These are phyloP conservation scores for Pyrus bretschneideri DNA, from an alignment of 306 rosid species.

Conservation along the genomic window DNA sequence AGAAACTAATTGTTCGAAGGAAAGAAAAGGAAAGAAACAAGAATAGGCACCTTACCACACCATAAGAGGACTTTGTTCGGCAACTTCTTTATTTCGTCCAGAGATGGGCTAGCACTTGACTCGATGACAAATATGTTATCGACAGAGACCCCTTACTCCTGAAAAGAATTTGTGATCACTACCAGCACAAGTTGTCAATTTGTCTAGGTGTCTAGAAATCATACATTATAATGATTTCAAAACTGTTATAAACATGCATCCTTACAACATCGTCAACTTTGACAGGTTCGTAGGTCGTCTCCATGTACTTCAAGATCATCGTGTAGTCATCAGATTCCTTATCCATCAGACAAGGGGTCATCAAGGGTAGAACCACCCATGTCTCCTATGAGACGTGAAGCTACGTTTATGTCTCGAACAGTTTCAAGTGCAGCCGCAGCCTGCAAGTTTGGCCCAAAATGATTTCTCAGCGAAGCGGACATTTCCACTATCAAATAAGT, in stretches of 20 bases:
- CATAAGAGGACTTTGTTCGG: slow-evolving; percentile 78
- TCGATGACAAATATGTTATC: slow-evolving; percentile 56
- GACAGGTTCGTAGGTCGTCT: slow-evolving; percentile 64
- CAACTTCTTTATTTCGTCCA: slow-evolving; percentile 56
- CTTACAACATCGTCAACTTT: slow-evolving; percentile 70
- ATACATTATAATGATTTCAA: neutral
- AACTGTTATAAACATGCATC: neutral
- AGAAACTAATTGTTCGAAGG: neutral
- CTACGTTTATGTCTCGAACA: slow-evolving; percentile 59
- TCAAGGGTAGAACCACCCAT: slow-evolving; percentile 71
- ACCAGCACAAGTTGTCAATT: neutral
- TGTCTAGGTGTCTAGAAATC: too few species aligned
- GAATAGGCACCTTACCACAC: slow-evolving; percentile 57
- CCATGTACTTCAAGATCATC: slow-evolving; percentile 74
- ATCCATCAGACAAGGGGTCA: slow-evolving; percentile 67
- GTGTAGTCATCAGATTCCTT: slow-evolving; percentile 52
- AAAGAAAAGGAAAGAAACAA: neutral
- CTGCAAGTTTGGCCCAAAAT: slow-evolving; percentile 19
- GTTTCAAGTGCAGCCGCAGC: slow-evolving; percentile 73
- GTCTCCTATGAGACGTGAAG: slow-evolving; percentile 72
- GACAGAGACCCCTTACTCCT: slow-evolving; percentile 65
- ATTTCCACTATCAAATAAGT: neutral
- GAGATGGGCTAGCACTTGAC: slow-evolving; percentile 43
- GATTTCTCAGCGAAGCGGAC: neutral
- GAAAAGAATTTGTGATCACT: slow-evolving; percentile 8